Evolutionary conservation across 306 rosid genomes (phyloP).

Genomic region (Prunus campanulata): DNA sequence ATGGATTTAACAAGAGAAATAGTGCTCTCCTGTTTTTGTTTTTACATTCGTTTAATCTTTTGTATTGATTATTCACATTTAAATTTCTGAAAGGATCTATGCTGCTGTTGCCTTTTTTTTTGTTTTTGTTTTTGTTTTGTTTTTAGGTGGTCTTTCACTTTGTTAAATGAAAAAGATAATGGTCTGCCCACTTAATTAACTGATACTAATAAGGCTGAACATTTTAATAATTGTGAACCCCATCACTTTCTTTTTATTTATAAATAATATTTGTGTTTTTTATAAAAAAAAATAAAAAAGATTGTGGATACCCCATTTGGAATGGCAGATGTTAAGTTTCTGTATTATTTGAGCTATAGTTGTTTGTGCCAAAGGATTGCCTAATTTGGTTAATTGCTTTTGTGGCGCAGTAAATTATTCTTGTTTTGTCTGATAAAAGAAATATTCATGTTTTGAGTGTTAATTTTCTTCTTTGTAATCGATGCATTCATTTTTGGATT

Average conservation of each 20-base stretch:
- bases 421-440: not conserved
- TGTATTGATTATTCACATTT: not conserved
- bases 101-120: not conserved
- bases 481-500: constrained; percentile 23
- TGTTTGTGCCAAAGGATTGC: not conserved
- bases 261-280: not conserved
- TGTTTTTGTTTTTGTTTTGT: not conserved
- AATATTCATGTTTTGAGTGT: not conserved
- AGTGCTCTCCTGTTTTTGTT: not conserved
- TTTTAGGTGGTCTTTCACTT: not conserved
- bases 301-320: not conserved
- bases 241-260: not conserved
- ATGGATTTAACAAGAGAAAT: not conserved
- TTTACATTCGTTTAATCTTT: not conserved
- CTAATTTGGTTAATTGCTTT: not conserved
- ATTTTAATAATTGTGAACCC: not conserved
- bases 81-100: not conserved
- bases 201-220: not conserved
- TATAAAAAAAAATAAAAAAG: not conserved
- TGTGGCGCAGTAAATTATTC: not conserved
- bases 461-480: not conserved
- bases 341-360: not conserved
- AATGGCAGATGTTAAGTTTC: not conserved
- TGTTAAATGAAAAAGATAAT: not conserved
- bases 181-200: not conserved